Base-by-base conservation (phyloP, 768 basidiomycete genomes). In the Xerocomellus dryophilus region DNA sequence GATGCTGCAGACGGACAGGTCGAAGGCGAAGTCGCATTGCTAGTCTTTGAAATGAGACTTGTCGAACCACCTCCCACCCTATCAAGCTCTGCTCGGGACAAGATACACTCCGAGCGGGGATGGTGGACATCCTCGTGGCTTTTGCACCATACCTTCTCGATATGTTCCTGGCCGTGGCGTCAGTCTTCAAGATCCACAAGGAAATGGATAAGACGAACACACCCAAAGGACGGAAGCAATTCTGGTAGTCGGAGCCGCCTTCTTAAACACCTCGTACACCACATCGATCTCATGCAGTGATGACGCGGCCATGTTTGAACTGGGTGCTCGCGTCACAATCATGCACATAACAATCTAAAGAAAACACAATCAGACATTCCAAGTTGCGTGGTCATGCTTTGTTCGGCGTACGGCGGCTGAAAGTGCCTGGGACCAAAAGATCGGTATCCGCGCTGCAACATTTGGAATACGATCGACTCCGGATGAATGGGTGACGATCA, bases 341-440 rank as follows among this genome's bases (percentile, higher is more conserved):
- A 84, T 73, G 55, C 82, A 81, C 77, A 84, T 76, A 8, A 81
- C 76, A 48, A 84, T 76, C 87, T 89, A 61, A 17, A 15, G 29
- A 23, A 21, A 46, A 47, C 12, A 25, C 17, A 29, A 43, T 53
- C 34, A 51, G 50, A 15, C 23, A 43, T 41, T 43, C 6, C 23
- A 39, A 8, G 45, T 17, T 17, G n/a, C 11, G 21, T 4, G 25
- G 32, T 23, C 17, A 41, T 35, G 12, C 17, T 34, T 41, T 17
- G 18, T 42, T 23, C 4, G 10, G 70, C 85, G 57, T 62, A 89
- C 88, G 7, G 80, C 79, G 4, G 83, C 84, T 4, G 85, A 84
- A 23, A 88, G 69, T 4, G 77, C 78, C 34, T 83, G 80, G 12
- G 86, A 87, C 85, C 88, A 89, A n/a, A 80, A 67, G 10, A 82